These are phyloP conservation scores for Kodamaea fukazawae DNA, from an alignment of 805 yeast genomes.

Conservation along the genomic window DNA sequence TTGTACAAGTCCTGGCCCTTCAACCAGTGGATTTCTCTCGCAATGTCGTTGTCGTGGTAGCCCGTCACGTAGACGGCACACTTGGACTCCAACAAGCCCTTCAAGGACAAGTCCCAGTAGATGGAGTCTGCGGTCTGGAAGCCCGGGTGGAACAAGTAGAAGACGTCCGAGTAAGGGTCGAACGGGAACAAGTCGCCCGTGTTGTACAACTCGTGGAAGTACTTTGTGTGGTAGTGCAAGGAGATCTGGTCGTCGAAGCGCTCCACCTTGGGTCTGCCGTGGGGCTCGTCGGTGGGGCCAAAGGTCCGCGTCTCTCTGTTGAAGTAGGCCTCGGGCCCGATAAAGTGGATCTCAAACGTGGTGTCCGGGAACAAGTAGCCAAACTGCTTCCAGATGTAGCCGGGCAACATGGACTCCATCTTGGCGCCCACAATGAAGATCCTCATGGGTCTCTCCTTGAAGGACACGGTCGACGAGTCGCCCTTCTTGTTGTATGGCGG, in stretches of 20 bases:
- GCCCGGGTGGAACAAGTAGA: constrained; percentile 95
- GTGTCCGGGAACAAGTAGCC: constrained; percentile 80
- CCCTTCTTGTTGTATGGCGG: constrained; percentile 49
- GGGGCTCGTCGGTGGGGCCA: constrained; percentile 50
- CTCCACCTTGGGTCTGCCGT: constrained; percentile 63
- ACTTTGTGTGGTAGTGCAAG: constrained; percentile 81
- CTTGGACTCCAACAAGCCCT: constrained; percentile 86
- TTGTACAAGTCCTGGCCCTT: constrained; percentile 55
- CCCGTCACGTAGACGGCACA: constrained; percentile 92
- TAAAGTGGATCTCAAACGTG: constrained; percentile 81
- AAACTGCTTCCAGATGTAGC: constrained; percentile 93
- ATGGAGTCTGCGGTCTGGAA: constrained; percentile 78
- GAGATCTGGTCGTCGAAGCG: constrained; percentile 72
- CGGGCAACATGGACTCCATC: constrained; percentile 90
- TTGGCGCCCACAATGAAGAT: constrained; percentile 88
- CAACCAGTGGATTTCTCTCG: constrained; percentile 72
- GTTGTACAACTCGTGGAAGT: constrained; percentile 87
- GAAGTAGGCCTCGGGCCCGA: constrained; percentile 88
- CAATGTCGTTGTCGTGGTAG: constrained; percentile 70
- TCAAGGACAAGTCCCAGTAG: constrained; percentile 81
- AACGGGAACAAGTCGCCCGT: constrained; percentile 95
- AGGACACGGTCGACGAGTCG: constrained; percentile 49
- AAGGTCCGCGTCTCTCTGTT: constrained; percentile 64
- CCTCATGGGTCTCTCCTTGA: constrained; percentile 86
- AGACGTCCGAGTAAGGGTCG: constrained; percentile 92